These are phyloP conservation scores for Biscogniauxia marginata DNA, from an alignment of 2,329 filamentous ascomycete species.

Conservation along the genomic window DNA sequence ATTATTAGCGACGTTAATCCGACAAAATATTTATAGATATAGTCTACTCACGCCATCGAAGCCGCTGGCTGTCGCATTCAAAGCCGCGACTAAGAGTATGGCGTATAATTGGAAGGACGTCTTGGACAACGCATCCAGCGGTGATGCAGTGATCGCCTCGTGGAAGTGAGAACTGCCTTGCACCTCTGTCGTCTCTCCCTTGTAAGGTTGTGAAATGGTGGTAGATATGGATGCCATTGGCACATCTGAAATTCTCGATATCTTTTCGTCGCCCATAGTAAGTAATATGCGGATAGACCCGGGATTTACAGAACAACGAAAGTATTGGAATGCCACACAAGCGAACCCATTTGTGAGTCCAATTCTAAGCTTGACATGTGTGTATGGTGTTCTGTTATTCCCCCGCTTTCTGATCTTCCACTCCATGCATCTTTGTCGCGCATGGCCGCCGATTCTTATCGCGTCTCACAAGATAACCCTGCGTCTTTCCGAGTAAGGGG, in stretches of 20 bases:
- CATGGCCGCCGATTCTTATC: not conserved
- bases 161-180: conserved; percentile 30
- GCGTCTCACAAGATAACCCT: too few species aligned
- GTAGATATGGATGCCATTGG: not conserved
- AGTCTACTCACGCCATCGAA: conserved; percentile 35
- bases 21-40: not conserved
- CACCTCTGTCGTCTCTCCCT: conserved; percentile 24
- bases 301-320: too few species aligned
- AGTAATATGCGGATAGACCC: too few species aligned
- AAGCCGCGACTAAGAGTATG: conserved; percentile 36
- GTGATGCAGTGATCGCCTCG: conserved; percentile 29
- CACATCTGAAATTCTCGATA: not conserved
- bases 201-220: not conserved
- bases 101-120: conserved; percentile 37
- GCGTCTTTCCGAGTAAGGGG: not conserved
- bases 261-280: not conserved
- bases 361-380: not conserved
- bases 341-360: too few species aligned
- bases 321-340: too few species aligned
- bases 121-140: conserved; percentile 33
- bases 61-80: conserved; percentile 39
- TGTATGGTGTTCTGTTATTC: not conserved
- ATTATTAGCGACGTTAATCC: not conserved
- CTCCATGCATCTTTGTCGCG: not conserved
- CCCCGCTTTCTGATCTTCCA: not conserved